Evolutionary conservation across 768 basidiomycete genomes (phyloP).

Genomic region (Lactifluus hygrophoroides): DNA sequence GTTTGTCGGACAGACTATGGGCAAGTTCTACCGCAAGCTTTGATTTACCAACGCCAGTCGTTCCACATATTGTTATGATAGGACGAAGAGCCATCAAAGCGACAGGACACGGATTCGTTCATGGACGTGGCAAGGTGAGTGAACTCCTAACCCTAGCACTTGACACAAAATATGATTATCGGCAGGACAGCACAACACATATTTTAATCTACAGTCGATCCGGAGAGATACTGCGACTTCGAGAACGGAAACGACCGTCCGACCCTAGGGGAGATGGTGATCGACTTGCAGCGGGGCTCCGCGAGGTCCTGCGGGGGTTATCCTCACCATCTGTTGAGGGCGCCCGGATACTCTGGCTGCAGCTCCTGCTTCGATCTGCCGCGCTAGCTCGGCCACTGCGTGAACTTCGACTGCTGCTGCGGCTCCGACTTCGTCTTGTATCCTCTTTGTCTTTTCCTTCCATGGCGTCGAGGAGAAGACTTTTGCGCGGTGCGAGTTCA

Average conservation of each 20-base stretch:
- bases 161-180: background rate
- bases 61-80: constrained; percentile 81
- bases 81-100: constrained; percentile 41
- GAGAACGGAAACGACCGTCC: constrained; percentile 25
- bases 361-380: constrained; percentile 27
- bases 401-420: constrained; percentile 29
- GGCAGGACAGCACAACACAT: no score
- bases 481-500: constrained; percentile 78
- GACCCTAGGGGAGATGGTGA: constrained; percentile 26
- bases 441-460: constrained; percentile 55
- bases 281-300: constrained; percentile 30
- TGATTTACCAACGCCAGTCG: constrained; percentile 95
- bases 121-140: background rate
- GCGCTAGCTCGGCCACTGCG: constrained; percentile 25
- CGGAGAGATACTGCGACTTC: constrained; percentile 32
- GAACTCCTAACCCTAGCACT: background rate
- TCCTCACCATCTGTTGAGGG: constrained; percentile 47
- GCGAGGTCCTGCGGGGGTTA: constrained; percentile 57
- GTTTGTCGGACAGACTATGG: constrained; percentile 38
- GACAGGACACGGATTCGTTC: background rate
- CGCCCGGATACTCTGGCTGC: constrained; percentile 25
- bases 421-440: constrained; percentile 34
- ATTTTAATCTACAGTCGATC: constrained; percentile 38
- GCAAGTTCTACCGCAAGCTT: constrained; percentile 87
- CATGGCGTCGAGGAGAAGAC: constrained; percentile 82